Evolutionary conservation across 345 rosid genomes (phyloP).

Genomic region (Microthlaspi erraticum): DNA sequence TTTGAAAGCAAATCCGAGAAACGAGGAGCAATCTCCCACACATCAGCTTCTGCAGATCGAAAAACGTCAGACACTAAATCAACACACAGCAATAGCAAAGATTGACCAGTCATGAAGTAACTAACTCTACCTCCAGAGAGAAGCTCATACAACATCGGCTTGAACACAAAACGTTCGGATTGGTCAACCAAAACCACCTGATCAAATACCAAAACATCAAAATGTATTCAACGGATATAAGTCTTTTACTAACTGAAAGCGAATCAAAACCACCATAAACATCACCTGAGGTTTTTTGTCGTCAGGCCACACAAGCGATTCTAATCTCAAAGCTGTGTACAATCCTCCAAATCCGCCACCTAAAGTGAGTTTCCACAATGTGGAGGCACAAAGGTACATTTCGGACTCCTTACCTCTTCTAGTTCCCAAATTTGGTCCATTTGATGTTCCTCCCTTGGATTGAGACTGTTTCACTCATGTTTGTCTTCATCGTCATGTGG

Average conservation of each 20-base stretch:
- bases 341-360: constrained; percentile 78
- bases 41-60: constrained; percentile 83
- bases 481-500: too few relatives aligned
- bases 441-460: too few relatives aligned
- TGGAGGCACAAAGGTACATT: too few relatives aligned
- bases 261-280: neutral
- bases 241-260: neutral
- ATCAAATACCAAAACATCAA: neutral
- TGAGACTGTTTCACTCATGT: too few relatives aligned
- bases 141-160: constrained; percentile 94
- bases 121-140: constrained; percentile 71
- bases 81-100: constrained; percentile 22
- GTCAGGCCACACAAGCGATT: constrained; percentile 88
- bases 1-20: constrained; percentile 82
- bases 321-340: constrained; percentile 88
- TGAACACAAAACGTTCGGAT: constrained; percentile 92
- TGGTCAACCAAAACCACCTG: constrained; percentile 94
- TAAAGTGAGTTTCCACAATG: too few relatives aligned
- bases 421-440: too few relatives aligned
- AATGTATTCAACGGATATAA: neutral
- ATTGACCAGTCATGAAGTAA: constrained; percentile 20
- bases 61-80: constrained; percentile 5
- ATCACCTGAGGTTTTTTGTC: constrained; percentile 60
- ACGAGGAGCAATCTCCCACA: constrained; percentile 97
- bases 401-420: too few relatives aligned